A percentile compares a stretch with the other conserved stretches of the same genome.
Evolutionary conservation across 2,329 filamentous ascomycete species (phyloP).

Genomic region (Drechmeria coniospora): DNA sequence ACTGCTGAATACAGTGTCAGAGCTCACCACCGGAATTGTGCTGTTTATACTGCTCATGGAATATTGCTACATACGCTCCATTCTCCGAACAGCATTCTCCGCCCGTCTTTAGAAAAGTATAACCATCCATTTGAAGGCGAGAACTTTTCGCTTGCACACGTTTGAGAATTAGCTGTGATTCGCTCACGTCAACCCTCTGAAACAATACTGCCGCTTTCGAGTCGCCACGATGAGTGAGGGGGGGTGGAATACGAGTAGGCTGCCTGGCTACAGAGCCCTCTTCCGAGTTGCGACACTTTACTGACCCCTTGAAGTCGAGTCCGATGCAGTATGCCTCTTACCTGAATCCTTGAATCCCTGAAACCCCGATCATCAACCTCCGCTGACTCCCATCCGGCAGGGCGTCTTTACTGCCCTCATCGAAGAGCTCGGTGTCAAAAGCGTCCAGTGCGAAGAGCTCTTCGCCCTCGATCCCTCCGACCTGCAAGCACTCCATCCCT

Average conservation of each 20-base stretch:
- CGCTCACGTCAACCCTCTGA: not conserved
- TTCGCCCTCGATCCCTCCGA: conserved; percentile 70
- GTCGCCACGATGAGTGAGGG: conserved; percentile 45
- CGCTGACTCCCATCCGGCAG: no score
- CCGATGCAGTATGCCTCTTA: conserved; percentile 67
- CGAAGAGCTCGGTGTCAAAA: conserved; percentile 76
- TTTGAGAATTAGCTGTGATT: no score
- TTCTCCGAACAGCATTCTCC: no score
- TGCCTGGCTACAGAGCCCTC: conserved; percentile 1
- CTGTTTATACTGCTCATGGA: no score
- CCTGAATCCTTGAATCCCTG: conserved; percentile 3
- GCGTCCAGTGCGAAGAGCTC: conserved; percentile 94
- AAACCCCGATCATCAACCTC: not conserved
- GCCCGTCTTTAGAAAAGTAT: no score
- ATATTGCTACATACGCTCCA: no score
- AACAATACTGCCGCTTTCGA: not conserved
- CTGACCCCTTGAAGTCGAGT: conserved; percentile 48
- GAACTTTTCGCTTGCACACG: no score
- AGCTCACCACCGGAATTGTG: no score
- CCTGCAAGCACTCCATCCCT: conserved; percentile 54
- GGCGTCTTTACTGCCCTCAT: conserved; percentile 96
- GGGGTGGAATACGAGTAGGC: conserved; percentile 80
- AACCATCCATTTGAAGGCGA: no score
- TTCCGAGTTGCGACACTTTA: not conserved
- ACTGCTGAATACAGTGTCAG: no score